Conservation (phyloP, 139 green algal species). For the Chlorella sp. region DNA sequence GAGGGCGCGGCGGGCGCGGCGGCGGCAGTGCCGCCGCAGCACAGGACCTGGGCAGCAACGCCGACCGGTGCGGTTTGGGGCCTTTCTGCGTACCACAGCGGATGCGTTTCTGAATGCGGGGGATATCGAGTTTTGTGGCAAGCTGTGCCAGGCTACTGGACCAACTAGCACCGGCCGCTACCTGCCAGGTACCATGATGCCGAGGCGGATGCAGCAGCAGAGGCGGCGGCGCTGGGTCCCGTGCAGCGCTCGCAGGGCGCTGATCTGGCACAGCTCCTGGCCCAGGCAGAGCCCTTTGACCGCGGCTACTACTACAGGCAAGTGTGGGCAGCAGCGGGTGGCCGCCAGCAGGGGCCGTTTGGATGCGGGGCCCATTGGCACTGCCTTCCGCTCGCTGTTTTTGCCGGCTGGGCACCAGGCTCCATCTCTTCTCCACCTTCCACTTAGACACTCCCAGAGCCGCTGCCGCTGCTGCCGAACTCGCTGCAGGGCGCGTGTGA, state of each 20-base stretch:
- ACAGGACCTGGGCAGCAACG: slow-evolving; percentile 15
- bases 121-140: too few species aligned
- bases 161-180: too few species aligned
- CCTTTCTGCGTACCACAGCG: too few species aligned
- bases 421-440: too few species aligned
- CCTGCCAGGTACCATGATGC: slow-evolving; percentile 23
- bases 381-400: too few species aligned
- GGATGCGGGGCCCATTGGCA: too few species aligned
- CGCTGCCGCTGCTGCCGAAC: too few species aligned
- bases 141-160: too few species aligned
- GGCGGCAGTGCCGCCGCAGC: neutral
- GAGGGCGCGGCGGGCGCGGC: neutral
- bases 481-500: slow-evolving; percentile 19
- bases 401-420: too few species aligned
- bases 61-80: neutral
- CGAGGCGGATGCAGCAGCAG: slow-evolving; percentile 16
- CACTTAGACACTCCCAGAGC: too few species aligned
- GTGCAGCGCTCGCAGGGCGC: slow-evolving; percentile 33
- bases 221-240: slow-evolving; percentile 6
- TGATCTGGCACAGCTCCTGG: slow-evolving; percentile 36
- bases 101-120: too few species aligned
- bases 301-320: slow-evolving; percentile 11
- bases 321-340: neutral
- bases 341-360: too few species aligned
- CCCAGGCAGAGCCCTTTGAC: slow-evolving; percentile 24